Conservation (phyloP, 2,329 filamentous ascomycete species). For the Pseudonectria foliicola region DNA sequence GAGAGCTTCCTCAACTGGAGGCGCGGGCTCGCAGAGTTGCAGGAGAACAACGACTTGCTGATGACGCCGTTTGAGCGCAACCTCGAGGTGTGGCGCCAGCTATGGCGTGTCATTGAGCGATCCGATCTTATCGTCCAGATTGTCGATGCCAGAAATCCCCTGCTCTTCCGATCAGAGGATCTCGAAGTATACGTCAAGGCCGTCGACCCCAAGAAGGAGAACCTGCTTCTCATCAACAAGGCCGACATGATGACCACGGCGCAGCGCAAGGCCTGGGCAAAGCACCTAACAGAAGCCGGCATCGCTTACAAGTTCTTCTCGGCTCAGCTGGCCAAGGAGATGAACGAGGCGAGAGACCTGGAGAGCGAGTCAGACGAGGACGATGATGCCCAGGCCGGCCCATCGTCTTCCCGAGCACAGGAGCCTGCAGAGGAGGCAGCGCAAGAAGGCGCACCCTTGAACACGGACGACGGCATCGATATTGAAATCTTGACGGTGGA, state of each 20-base stretch:
- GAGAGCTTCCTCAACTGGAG: constrained; percentile 83
- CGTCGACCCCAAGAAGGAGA: constrained; percentile 80
- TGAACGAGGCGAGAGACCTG: constrained; percentile 64
- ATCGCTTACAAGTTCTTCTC: constrained; percentile 98
- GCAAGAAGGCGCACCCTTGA: constrained; percentile 15
- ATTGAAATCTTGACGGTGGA: constrained; percentile 86
- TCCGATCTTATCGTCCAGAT: constrained; percentile 96
- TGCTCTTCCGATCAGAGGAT: constrained; percentile 91
- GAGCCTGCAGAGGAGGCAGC: constrained; percentile 18
- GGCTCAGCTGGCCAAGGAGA: constrained; percentile 81
- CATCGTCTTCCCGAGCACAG: constrained; percentile 6
- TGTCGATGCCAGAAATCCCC: constrained; percentile 90
- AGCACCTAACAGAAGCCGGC: constrained; percentile 70
- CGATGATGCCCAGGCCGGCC: constrained; percentile 22
- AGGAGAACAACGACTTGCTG: constrained; percentile 87
- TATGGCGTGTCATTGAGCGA: constrained; percentile 96
- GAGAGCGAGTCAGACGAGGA: constrained; percentile 37
- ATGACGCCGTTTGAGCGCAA: constrained; percentile 99
- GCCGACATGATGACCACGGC: constrained; percentile 94
- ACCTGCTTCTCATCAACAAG: constrained; percentile 93
- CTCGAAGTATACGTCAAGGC: constrained; percentile 92
- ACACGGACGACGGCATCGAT: constrained; percentile 35
- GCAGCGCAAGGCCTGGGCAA: constrained; percentile 78
- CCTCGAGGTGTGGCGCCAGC: constrained; percentile 91
- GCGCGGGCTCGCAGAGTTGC: constrained; percentile 80